Percentiles rank a stretch among this genome's conserved stretches.
These are phyloP conservation scores for Angophora floribunda DNA, from an alignment of 345 rosid species.

Conservation along the genomic window DNA sequence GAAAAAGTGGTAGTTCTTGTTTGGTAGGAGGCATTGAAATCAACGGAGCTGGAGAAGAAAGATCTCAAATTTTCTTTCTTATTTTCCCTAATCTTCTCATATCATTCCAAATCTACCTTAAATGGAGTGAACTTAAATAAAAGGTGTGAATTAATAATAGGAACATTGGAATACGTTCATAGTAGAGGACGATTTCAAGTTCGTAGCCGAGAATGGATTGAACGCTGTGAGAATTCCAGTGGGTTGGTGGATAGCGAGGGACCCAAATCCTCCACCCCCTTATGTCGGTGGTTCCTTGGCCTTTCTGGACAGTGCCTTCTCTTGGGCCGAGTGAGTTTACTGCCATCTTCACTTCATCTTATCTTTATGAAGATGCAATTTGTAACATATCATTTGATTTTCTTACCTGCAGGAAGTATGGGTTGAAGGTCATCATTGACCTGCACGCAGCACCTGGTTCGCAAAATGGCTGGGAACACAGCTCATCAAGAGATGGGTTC, in stretches of 20 bases:
- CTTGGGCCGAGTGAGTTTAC: conserved; percentile 40
- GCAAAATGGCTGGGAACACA: conserved; percentile 47
- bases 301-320: conserved; percentile 46
- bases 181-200: conserved; percentile 49
- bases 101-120: too few species aligned
- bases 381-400: background rate
- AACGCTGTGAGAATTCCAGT: conserved; percentile 51
- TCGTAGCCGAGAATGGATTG: conserved; percentile 33
- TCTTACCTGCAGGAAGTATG: conserved; percentile 22
- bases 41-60: too few species aligned
- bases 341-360: background rate
- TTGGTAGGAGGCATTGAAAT: too few species aligned
- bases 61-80: too few species aligned
- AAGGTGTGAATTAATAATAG: conserved; percentile 5
- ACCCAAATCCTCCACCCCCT: conserved; percentile 37
- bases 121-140: background rate
- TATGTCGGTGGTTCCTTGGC: conserved; percentile 48
- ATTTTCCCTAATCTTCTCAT: too few species aligned
- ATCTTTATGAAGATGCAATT: background rate
- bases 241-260: conserved; percentile 74
- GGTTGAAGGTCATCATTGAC: conserved; percentile 34
- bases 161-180: conserved; percentile 53
- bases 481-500: conserved; percentile 47
- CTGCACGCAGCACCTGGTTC: conserved; percentile 60
- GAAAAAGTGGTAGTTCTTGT: too few species aligned